Evolutionary conservation across 2,329 filamentous ascomycete genomes (phyloP).

Genomic region (Fusarium mangiferae): DNA sequence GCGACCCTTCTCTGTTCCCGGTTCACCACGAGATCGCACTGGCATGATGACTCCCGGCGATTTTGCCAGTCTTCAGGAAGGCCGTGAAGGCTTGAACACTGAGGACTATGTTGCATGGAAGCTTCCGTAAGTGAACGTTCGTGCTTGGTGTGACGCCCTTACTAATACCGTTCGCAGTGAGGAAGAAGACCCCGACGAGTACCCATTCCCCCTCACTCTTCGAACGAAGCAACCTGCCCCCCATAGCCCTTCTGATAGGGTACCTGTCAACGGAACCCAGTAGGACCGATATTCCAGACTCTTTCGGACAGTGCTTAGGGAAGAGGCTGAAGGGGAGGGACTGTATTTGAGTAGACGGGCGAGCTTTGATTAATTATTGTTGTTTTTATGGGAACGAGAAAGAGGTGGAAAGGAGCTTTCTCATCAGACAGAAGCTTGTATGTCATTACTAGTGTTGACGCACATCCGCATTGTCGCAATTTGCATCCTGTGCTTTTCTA

Average conservation of each 20-base stretch:
- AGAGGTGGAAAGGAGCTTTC: neutral
- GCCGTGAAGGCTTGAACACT: conserved; percentile 89
- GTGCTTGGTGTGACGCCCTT: neutral
- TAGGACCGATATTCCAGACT: conserved; percentile 19
- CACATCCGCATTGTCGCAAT: conserved; percentile 33
- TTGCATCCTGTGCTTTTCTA: conserved; percentile 29
- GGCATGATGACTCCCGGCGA: conserved; percentile 99
- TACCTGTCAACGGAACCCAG: conserved; percentile 42
- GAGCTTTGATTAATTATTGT: conserved; percentile 34
- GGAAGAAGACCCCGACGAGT: conserved; percentile 89
- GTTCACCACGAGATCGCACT: conserved; percentile 87
- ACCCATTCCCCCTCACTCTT: conserved; percentile 68
- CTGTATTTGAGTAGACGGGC: conserved; percentile 22
- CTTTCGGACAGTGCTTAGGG: neutral
- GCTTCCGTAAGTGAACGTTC: conserved; percentile 79
- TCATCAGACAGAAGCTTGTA: conserved; percentile 29
- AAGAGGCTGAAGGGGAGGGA: conserved; percentile 8
- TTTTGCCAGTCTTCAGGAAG: conserved; percentile 95
- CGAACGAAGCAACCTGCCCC: conserved; percentile 60
- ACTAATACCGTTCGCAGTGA: conserved; percentile 65
- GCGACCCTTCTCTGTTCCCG: conserved; percentile 91
- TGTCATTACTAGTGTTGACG: conserved; percentile 37
- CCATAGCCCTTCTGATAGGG: conserved; percentile 38
- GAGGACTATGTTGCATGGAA: conserved; percentile 99
- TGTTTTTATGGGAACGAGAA: conserved; percentile 9